Base-by-base conservation (phyloP, 306 rosid genomes). In the Gynostemma pentaphyllum region DNA sequence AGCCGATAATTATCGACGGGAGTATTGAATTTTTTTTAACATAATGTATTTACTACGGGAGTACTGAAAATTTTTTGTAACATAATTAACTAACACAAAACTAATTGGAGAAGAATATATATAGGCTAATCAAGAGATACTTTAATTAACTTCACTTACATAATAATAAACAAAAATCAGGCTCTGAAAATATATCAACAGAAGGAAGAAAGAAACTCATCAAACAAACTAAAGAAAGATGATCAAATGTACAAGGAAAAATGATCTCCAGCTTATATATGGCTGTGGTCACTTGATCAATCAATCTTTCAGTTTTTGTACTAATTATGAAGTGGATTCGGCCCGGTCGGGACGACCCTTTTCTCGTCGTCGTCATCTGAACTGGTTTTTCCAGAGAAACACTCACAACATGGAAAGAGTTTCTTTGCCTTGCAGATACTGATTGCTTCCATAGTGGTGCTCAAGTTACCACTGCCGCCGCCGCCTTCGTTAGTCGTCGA, bases 251-350 rank as follows among this genome's bases (percentile, higher is more conserved):
- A n/a, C 22, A 48, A 2, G 29, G 29, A 15, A 13, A 49, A 23
- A 22, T 16, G 11, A 49, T 22, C 21, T 14, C 28, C 8, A 9
- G 26, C 30, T n/a, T 0, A 22, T 8, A 14, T 8, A 39, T 39
- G 11, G 13, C 44, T 10, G 3, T 14, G 14, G 44, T 10, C 44
- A 14, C 11, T 14, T 39, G 5, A 9, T 9, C 44, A 10, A 14
- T 1, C 15, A 13, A n/a, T n/a, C n/a, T 5, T 16, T 51, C 16
- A 4, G 16, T 12, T 13, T 55, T 60, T 79, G 73, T 83, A 80
- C 84, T 82, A 78, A 78, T 87, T 91, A 71, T 91, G 97, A 13
- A 91, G 74, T 36, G 96, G 97, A 64, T 91, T 90, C 27, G 97
- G 88, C 66, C 96, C 95, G 0, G 95, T 91, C 1, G 97, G 97